A percentile compares a stretch with the other conserved stretches of the same genome.
phyloP scores from a whole-genome alignment of 306 rosid genomes.

The Pterocarpus macrocarpus region DNA sequence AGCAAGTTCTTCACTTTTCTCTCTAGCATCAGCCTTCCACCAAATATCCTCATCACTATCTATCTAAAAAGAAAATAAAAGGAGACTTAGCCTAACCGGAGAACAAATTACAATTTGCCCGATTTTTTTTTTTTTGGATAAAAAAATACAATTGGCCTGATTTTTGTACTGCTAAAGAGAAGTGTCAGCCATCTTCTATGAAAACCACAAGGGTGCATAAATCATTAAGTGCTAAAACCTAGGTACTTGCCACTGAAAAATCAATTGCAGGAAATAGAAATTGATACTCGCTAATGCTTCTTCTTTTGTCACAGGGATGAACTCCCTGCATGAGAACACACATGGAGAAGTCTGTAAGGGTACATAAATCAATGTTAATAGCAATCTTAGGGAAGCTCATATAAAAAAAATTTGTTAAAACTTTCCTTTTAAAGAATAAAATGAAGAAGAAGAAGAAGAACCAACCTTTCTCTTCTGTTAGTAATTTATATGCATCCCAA shows the following conservation, averaged over 20 bases:
- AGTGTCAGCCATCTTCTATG: constrained; percentile 26
- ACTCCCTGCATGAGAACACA: constrained; percentile 66
- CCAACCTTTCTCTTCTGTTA: background rate
- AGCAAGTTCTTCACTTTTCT: constrained; percentile 72
- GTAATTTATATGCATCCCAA: background rate
- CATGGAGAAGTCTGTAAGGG: constrained; percentile 1
- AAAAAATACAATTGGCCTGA: background rate
- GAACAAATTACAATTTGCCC: constrained; percentile 8
- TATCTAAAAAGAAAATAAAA: constrained; percentile 57
- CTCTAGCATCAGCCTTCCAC: constrained; percentile 77
- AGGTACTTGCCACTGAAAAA: constrained; percentile 74
- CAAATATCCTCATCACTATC: constrained; percentile 69
- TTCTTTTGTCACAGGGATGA: constrained; percentile 85
- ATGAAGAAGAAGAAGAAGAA: background rate
- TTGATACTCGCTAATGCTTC: constrained; percentile 71
- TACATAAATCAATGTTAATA: constrained; percentile 8
- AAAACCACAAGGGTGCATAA: constrained; percentile 17
- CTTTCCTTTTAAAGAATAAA: background rate
- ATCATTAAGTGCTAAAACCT: background rate
- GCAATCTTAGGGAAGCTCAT: constrained; percentile 17
- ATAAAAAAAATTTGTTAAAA: background rate
- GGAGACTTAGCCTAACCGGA: constrained; percentile 8
- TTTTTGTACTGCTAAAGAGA: constrained; percentile 34
- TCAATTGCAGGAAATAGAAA: constrained; percentile 81
- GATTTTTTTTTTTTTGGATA: no score